A percentile compares a stretch with the other conserved stretches of the same genome.
phyloP scores from a whole-genome alignment of 2,329 filamentous ascomycete genomes.

The Exophiala sp. region DNA sequence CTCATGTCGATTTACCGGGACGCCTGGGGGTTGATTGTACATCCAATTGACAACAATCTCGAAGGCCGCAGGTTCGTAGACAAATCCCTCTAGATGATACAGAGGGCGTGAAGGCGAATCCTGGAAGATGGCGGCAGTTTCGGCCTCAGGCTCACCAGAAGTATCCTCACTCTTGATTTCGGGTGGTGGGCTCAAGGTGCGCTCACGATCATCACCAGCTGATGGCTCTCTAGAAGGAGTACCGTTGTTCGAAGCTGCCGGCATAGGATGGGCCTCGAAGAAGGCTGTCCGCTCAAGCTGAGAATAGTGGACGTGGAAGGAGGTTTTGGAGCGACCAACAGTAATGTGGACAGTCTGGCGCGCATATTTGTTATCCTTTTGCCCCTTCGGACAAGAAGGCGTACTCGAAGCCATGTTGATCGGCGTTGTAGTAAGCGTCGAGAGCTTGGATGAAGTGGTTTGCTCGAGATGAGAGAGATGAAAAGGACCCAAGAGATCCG shows the following conservation, averaged over 20 bases:
- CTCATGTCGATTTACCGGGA: not conserved
- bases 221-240: not conserved
- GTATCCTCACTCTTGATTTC: slow-evolving; percentile 2
- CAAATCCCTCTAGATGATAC: slow-evolving; percentile 15
- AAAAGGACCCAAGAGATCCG: too few species aligned
- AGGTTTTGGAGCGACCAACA: slow-evolving; percentile 12
- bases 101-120: not conserved
- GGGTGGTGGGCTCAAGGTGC: not conserved
- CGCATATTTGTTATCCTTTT: slow-evolving; percentile 4
- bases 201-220: not conserved
- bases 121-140: not conserved
- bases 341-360: slow-evolving; percentile 20
- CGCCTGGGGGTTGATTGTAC: slow-evolving; percentile 16
- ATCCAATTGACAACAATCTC: slow-evolving; percentile 23
- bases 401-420: not conserved
- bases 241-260: not conserved
- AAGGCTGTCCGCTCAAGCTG: slow-evolving; percentile 21
- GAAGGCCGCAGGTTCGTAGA: slow-evolving; percentile 18
- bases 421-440: too few species aligned
- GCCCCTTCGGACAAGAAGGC: not conserved
- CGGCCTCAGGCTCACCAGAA: not conserved
- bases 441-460: too few species aligned
- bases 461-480: too few species aligned
- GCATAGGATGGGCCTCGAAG: slow-evolving; percentile 21
- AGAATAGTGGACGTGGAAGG: slow-evolving; percentile 21